These are phyloP conservation scores for Aspergillus funiculosus DNA, from an alignment of 495 filamentous ascomycete species.

Conservation along the genomic window DNA sequence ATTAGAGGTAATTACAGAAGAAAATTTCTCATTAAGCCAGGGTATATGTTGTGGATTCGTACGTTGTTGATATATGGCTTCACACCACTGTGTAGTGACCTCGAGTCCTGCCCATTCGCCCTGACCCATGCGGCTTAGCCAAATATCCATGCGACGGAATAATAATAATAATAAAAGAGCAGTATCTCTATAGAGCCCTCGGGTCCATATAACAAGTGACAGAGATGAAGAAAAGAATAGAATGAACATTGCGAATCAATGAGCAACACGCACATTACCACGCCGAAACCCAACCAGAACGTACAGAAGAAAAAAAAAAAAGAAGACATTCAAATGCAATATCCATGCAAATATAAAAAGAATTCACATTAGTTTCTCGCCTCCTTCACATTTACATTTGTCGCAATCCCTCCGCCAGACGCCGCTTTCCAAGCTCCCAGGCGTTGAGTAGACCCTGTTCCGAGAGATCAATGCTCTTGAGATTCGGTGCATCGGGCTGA, in stretches of 20 bases:
- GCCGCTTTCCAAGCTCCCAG: constrained; percentile 90
- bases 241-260: constrained; percentile 17
- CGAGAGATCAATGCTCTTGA: constrained; percentile 89
- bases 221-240: constrained; percentile 15
- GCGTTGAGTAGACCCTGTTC: constrained; percentile 95
- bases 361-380: constrained; percentile 1
- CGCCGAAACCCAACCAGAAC: constrained; percentile 43
- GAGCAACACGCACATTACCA: constrained; percentile 27
- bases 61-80: background rate
- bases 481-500: constrained; percentile 77
- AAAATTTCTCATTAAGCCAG: background rate
- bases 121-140: background rate
- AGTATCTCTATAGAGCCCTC: constrained; percentile 28
- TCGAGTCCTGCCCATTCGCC: background rate
- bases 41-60: background rate
- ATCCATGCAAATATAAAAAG: constrained; percentile 21
- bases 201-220: constrained; percentile 13
- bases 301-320: constrained; percentile 21
- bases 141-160: constrained; percentile 6
- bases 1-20: background rate
- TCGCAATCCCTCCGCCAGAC: constrained; percentile 84
- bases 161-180: constrained; percentile 13
- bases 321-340: constrained; percentile 22
- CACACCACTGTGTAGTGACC: background rate
- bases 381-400: constrained; percentile 46